Percentiles rank a stretch among this genome's conserved stretches.
Evolutionary conservation across 169 alveolate species (phyloP).

Genomic region (Perkinsus marinus): DNA sequence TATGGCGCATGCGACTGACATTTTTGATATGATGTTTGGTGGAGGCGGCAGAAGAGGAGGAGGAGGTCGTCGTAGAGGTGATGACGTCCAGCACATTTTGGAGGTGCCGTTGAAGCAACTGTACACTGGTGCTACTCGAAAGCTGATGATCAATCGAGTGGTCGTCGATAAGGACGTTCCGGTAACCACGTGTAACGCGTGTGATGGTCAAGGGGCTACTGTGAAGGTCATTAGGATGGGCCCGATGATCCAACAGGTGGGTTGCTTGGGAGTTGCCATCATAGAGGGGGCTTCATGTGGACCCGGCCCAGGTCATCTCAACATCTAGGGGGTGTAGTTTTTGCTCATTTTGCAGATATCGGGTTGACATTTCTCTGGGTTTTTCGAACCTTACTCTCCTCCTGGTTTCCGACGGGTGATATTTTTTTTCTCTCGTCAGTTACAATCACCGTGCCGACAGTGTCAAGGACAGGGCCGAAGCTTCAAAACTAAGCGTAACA

Average conservation of each 20-base stretch:
- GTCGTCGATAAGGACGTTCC: conserved; percentile 80
- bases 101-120: conserved; percentile 62
- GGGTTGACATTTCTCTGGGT: too few species aligned
- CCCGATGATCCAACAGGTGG: conserved; percentile 53
- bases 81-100: conserved; percentile 65
- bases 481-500: conserved; percentile 59
- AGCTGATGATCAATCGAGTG: conserved; percentile 79
- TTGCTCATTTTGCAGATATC: too few species aligned
- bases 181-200: conserved; percentile 68
- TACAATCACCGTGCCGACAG: conserved; percentile 60
- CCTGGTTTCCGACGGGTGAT: too few species aligned
- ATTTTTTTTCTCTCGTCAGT: conserved; percentile 55
- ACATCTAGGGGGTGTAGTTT: too few species aligned
- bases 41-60: conserved; percentile 70
- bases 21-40: conserved; percentile 84
- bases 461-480: conserved; percentile 71
- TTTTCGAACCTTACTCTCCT: too few species aligned
- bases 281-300: too few species aligned
- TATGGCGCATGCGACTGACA: conserved; percentile 53
- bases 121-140: conserved; percentile 84
- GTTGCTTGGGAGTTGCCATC: too few species aligned
- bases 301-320: too few species aligned
- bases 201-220: conserved; percentile 73
- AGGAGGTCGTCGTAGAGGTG: conserved; percentile 71
- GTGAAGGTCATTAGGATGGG: conserved; percentile 27